Evolutionary conservation across 169 alveolate genomes (phyloP).

Genomic region (Neospora caninum): DNA sequence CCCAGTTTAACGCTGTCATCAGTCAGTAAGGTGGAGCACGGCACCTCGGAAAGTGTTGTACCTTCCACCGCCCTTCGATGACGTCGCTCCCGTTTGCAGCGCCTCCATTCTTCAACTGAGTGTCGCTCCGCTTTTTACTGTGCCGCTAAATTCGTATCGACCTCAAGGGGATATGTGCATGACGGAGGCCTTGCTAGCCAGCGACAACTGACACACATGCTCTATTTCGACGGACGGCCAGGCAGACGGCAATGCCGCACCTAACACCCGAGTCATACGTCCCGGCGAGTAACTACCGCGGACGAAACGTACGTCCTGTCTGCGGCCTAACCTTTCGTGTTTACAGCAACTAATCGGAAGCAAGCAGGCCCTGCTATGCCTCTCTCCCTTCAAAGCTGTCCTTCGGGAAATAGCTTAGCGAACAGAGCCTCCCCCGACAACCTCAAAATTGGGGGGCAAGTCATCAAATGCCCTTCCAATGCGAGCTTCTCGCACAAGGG

Average conservation of each 20-base stretch:
- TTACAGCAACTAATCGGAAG: background rate
- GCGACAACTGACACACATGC: too few species aligned
- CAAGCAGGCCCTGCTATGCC: background rate
- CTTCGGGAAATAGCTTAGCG: background rate
- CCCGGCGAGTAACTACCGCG: too few species aligned
- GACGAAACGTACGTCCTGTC: too few species aligned
- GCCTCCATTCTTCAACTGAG: background rate
- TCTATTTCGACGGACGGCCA: too few species aligned
- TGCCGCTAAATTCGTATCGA: background rate
- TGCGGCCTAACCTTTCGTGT: background rate
- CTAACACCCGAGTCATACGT: background rate
- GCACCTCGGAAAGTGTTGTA: background rate
- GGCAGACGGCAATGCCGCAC: background rate
- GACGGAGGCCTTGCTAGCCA: too few species aligned
- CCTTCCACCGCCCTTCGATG: background rate
- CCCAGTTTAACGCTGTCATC: background rate
- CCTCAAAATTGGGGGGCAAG: conserved; percentile 5
- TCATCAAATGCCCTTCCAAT: background rate
- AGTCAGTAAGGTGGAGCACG: background rate
- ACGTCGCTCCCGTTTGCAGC: background rate
- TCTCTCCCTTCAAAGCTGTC: background rate
- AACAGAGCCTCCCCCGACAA: background rate
- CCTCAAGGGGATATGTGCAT: too few species aligned
- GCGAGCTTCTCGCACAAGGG: background rate
- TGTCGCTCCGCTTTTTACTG: background rate